A percentile compares a stretch with the other conserved stretches of the same genome.
Evolutionary conservation across 495 filamentous ascomycete species (phyloP).

Genomic region (Aspergillus biplanus): DNA sequence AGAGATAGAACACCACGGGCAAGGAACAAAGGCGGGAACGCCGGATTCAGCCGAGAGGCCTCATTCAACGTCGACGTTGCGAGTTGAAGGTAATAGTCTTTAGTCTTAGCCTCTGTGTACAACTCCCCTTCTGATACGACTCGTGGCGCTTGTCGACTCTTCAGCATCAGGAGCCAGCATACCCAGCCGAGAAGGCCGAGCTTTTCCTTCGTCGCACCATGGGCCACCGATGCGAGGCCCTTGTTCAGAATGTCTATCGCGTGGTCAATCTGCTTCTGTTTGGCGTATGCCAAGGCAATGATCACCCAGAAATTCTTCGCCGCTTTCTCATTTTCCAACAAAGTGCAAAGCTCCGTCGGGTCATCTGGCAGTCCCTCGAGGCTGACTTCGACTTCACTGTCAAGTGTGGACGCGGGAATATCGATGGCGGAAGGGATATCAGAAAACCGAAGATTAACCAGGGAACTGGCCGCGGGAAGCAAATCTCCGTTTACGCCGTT

Average conservation of each 20-base stretch:
- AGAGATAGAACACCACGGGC: slow-evolving; percentile 91
- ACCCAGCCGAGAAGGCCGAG: slow-evolving; percentile 80
- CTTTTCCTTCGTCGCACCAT: slow-evolving; percentile 77
- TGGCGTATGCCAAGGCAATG: slow-evolving; percentile 94
- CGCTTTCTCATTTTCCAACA: slow-evolving; percentile 89
- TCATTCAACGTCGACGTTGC: slow-evolving; percentile 91
- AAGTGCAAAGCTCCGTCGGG: slow-evolving; percentile 89
- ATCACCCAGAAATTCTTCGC: slow-evolving; percentile 92
- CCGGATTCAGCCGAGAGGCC: slow-evolving; percentile 88
- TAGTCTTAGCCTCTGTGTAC: slow-evolving; percentile 76
- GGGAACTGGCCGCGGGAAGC: slow-evolving; percentile 25
- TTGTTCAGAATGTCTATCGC: slow-evolving; percentile 92
- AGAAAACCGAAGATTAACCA: slow-evolving; percentile 66
- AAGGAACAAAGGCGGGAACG: slow-evolving; percentile 83
- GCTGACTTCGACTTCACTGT: slow-evolving; percentile 90
- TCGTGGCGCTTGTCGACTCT: slow-evolving; percentile 88
- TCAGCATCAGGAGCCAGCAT: slow-evolving; percentile 91
- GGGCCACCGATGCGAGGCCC: slow-evolving; percentile 73
- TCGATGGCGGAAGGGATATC: slow-evolving; percentile 89
- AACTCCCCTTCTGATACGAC: slow-evolving; percentile 64
- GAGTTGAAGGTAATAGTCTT: slow-evolving; percentile 89
- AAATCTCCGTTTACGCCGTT: slow-evolving; percentile 52
- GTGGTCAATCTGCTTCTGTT: slow-evolving; percentile 88
- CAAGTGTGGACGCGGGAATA: slow-evolving; percentile 80
- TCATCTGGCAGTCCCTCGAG: slow-evolving; percentile 90